Evolutionary conservation across 805 yeast genomes (phyloP).

Genomic region (Kurtzmaniella fragi): DNA sequence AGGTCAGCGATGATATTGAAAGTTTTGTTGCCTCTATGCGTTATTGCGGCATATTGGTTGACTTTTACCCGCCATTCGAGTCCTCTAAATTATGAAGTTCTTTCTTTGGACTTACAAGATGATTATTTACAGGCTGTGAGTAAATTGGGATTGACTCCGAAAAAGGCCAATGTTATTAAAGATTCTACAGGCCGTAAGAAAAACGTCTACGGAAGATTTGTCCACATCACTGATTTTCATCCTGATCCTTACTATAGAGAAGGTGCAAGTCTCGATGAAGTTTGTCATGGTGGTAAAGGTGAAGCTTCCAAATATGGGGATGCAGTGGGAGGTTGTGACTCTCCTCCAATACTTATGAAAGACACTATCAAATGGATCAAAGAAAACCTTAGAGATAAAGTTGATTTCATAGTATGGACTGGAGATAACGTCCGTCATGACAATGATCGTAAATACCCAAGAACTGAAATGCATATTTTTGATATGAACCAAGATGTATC

Average conservation of each 20-base stretch:
- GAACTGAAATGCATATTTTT: slow-evolving; percentile 68
- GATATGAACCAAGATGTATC: slow-evolving; percentile 62
- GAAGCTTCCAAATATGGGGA: slow-evolving; percentile 67
- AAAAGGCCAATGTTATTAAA: slow-evolving; percentile 13
- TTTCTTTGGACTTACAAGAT: no score
- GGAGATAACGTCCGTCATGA: slow-evolving; percentile 88
- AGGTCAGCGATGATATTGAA: no score
- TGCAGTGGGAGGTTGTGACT: slow-evolving; percentile 73
- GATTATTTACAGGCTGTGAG: no score
- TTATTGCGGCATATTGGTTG: no score
- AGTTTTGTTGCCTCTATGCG: no score
- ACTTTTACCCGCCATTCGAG: no score
- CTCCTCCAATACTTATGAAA: slow-evolving; percentile 58
- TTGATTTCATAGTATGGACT: slow-evolving; percentile 86
- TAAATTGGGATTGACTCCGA: slow-evolving; percentile 30
- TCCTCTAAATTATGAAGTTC: no score
- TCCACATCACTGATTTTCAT: slow-evolving; percentile 85
- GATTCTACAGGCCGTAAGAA: slow-evolving; percentile 17
- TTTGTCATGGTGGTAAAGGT: slow-evolving; percentile 59
- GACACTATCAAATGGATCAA: slow-evolving; percentile 65
- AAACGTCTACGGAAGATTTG: slow-evolving; percentile 64
- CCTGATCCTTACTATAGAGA: slow-evolving; percentile 66
- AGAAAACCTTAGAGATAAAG: slow-evolving; percentile 61
- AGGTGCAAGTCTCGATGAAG: slow-evolving; percentile 43
- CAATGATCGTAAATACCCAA: slow-evolving; percentile 67